These are phyloP conservation scores for Calonectria hongkongensis DNA, from an alignment of 2,329 filamentous ascomycete species.

Conservation along the genomic window DNA sequence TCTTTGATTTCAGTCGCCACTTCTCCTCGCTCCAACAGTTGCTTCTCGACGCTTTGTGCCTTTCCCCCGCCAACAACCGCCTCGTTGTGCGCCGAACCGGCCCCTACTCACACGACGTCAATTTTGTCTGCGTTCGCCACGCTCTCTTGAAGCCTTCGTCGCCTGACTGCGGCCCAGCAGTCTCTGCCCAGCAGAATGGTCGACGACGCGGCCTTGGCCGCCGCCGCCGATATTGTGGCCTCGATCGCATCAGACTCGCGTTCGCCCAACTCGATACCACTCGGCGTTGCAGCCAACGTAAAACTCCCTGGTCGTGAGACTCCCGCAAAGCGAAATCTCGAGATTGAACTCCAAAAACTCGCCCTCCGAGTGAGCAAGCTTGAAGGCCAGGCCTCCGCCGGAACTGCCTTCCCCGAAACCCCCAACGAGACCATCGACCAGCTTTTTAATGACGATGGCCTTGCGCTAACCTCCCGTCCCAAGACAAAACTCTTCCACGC, in stretches of 20 bases:
- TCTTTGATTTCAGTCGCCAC: slow-evolving; percentile 34
- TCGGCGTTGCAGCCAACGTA: slow-evolving; percentile 70
- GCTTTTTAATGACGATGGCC: slow-evolving; percentile 75
- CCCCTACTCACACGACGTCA: slow-evolving; percentile 8
- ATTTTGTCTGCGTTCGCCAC: slow-evolving; percentile 28
- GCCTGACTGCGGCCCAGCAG: slow-evolving; percentile 55
- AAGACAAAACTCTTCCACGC: slow-evolving; percentile 68
- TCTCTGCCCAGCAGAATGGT: slow-evolving; percentile 64
- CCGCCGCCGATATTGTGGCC: slow-evolving; percentile 72
- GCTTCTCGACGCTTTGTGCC: slow-evolving; percentile 21
- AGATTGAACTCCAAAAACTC: slow-evolving; percentile 88
- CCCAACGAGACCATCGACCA: slow-evolving; percentile 84
- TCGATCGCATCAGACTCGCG: slow-evolving; percentile 69
- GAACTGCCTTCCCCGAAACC: slow-evolving; percentile 83
- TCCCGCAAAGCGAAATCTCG: slow-evolving; percentile 84
- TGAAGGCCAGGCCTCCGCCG: slow-evolving; percentile 83
- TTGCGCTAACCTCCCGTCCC: slow-evolving; percentile 64
- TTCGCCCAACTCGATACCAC: slow-evolving; percentile 61
- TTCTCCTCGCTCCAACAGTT: slow-evolving; percentile 24
- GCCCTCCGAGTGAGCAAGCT: slow-evolving; percentile 86
- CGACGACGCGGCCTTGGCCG: slow-evolving; percentile 73
- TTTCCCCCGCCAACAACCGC: slow-evolving; percentile 15
- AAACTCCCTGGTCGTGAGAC: slow-evolving; percentile 86
- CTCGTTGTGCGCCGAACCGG: slow-evolving; percentile 18
- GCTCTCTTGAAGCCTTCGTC: slow-evolving; percentile 41